Evolutionary conservation across 78 protist genomes (phyloP), one percentile per base, ranked within the genome.

Genomic region (Thecamonas trahens): DNA sequence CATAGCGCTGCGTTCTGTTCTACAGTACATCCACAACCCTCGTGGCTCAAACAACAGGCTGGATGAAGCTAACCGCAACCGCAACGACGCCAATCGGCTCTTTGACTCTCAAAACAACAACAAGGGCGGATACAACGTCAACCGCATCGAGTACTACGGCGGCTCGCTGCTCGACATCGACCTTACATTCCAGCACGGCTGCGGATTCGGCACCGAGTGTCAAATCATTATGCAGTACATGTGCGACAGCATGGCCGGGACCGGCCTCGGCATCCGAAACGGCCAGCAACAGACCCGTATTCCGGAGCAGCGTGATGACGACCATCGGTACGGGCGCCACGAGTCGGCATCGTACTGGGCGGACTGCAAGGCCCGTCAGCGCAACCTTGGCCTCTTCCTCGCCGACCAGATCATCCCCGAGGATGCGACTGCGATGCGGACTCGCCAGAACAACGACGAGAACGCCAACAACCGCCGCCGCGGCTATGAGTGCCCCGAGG

Each of bases 401-500:
- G 73, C 88, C 40, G 70, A 83, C 68, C 85, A 47, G 50, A 45
- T 44, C 44, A 38, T 73, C 29, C 38, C 47, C 42, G 42, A 15
- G 24, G 1, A 31, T 63, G 11, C 54, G 13, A 17, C 22, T 20
- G 58, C 79, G 24, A 11, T 24, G 14, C 22, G 6, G 42, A 77
- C 89, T 20, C 77, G 84, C 35, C 84, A 79, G 63, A 75, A 74
- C 71, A 18, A 2, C 32, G 32, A 35, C 68, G n/a, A n/a, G n/a
- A 67, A 67, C 50, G 14, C 34, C 45, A 40, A 14, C 29, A 77
- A 74, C 47, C 17, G 32, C 39, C 71, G 84, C 37, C 37, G 29
- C 22, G 90, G 90, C 18, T 70, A 42, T 5, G 86, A 85, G 72
- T 85, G 90, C 63, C 86, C 85, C 45, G 90, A 85, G 61, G 90